Conservation (phyloP, 257 asterid genomes). For the Solanum arcanum region DNA sequence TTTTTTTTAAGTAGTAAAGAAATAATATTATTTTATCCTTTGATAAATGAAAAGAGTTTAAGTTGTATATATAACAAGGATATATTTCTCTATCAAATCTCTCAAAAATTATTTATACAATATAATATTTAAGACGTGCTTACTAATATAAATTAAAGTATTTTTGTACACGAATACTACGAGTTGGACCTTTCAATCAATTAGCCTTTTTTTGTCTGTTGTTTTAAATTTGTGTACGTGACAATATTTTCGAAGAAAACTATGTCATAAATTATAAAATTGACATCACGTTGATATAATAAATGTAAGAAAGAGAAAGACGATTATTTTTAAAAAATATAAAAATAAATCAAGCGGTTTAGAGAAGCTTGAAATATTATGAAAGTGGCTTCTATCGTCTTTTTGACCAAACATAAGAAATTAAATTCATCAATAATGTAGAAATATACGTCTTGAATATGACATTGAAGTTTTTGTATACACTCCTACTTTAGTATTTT, state of each 20-base stretch:
- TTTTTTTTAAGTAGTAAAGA: no score
- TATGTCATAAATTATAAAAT: not conserved
- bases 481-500: not conserved
- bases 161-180: not conserved
- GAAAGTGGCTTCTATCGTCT: not conserved
- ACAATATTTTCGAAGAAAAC: not conserved
- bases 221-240: not conserved
- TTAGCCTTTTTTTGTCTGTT: not conserved
- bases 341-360: not conserved
- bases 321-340: not conserved
- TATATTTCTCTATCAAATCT: no score
- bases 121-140: not conserved
- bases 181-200: not conserved
- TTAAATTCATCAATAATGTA: not conserved
- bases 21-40: no score
- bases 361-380: not conserved
- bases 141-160: not conserved
- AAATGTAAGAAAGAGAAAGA: not conserved
- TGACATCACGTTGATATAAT: not conserved
- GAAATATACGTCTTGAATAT: not conserved
- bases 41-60: no score
- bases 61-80: no score
- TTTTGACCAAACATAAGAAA: not conserved
- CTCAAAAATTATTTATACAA: not conserved
- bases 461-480: not conserved